Conservation (phyloP, 2,329 filamentous ascomycete species). For the Penicillium vulpinum region DNA sequence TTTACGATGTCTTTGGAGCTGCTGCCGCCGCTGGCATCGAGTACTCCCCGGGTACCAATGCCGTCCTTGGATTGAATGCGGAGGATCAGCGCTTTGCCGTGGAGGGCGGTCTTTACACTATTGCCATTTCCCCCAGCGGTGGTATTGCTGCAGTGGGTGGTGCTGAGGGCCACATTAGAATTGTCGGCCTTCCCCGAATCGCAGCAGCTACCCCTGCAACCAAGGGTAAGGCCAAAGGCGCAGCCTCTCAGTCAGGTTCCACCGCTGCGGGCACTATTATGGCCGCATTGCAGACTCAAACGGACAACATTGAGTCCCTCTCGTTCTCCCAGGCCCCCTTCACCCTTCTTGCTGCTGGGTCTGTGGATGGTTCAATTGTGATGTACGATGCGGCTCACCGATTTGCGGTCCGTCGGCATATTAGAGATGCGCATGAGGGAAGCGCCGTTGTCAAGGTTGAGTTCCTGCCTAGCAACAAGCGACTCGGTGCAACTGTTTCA, state of each 20-base stretch:
- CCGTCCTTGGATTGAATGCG: constrained; percentile 74
- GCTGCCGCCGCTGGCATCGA: constrained; percentile 66
- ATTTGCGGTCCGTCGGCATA: constrained; percentile 81
- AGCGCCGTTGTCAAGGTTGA: constrained; percentile 90
- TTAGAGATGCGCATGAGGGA: constrained; percentile 81
- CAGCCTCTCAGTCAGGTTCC: constrained; percentile 35
- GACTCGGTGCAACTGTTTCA: constrained; percentile 29
- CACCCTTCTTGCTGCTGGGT: constrained; percentile 62
- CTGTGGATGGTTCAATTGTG: constrained; percentile 69
- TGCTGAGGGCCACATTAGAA: constrained; percentile 79
- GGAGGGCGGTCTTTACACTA: constrained; percentile 85
- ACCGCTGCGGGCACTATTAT: constrained; percentile 69
- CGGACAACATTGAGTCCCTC: constrained; percentile 74
- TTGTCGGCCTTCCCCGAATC: constrained; percentile 77
- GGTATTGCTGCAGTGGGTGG: constrained; percentile 83
- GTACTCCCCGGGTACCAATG: constrained; percentile 57
- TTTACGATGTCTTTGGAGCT: constrained; percentile 86
- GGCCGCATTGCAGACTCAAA: constrained; percentile 77
- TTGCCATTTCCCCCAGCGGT: constrained; percentile 78
- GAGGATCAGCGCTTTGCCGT: constrained; percentile 88
- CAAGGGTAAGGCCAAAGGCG: constrained; percentile 55
- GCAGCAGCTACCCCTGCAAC: constrained; percentile 41
- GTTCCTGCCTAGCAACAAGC: constrained; percentile 62
- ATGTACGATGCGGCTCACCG: constrained; percentile 84
- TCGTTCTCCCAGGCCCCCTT: constrained; percentile 63